These are phyloP conservation scores for Rosa persica DNA, from an alignment of 306 rosid species.

Conservation along the genomic window DNA sequence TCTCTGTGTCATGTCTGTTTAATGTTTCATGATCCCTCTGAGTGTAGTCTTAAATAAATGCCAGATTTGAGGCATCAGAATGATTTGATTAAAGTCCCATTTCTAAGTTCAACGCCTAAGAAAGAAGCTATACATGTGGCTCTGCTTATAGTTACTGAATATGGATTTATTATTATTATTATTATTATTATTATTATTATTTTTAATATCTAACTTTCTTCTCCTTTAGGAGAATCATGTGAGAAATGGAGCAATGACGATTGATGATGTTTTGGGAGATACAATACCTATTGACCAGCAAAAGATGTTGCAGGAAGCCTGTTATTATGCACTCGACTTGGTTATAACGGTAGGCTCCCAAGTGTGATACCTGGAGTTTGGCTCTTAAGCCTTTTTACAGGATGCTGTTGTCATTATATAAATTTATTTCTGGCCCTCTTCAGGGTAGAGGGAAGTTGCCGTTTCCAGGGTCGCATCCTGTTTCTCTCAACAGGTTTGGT, in stretches of 20 bases:
- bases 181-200: neutral
- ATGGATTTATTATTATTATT: neutral
- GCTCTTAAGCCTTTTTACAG: neutral
- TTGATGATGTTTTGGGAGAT: conserved; percentile 94
- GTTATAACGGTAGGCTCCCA: conserved; percentile 57
- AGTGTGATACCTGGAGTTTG: conserved; percentile 7
- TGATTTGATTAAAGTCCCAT: neutral
- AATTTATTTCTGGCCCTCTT: conserved; percentile 7
- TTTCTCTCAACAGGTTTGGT: conserved; percentile 80
- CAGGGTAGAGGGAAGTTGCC: conserved; percentile 75
- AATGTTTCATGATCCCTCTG: no score
- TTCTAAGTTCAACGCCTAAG: neutral
- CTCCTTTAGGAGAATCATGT: conserved; percentile 58
- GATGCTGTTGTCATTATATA: conserved; percentile 20
- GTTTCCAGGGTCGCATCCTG: conserved; percentile 97
- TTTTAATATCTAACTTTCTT: neutral
- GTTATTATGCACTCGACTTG: conserved; percentile 87
- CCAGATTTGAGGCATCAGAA: no score
- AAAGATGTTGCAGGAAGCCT: conserved; percentile 68
- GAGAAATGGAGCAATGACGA: conserved; percentile 57
- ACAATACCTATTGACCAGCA: conserved; percentile 93
- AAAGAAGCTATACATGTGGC: neutral
- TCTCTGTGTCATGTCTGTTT: neutral
- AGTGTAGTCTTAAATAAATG: no score
- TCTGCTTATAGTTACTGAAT: neutral